A percentile compares a stretch with the other conserved stretches of the same genome.
These are phyloP conservation scores for Porogramme epimiltina DNA, from an alignment of 1,284 basidiomycete species.

Conservation along the genomic window DNA sequence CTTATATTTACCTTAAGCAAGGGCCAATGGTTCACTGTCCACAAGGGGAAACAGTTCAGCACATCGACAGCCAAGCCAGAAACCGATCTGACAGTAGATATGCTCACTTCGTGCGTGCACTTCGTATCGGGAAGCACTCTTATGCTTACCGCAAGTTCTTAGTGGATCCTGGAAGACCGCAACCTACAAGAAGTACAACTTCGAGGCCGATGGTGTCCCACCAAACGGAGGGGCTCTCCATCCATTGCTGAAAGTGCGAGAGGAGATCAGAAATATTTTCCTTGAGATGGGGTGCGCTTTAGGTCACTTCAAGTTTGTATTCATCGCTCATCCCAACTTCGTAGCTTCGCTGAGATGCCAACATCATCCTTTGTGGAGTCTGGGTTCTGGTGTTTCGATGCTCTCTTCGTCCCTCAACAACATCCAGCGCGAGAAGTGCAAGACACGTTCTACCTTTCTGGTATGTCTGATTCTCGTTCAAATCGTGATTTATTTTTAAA, in stretches of 20 bases:
- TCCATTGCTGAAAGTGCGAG: constrained; percentile 95
- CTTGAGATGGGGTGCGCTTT: constrained; percentile 93
- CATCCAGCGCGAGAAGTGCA: constrained; percentile 98
- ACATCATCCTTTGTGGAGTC: constrained; percentile 98
- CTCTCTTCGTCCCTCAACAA: constrained; percentile 98
- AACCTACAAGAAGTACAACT: constrained; percentile 98
- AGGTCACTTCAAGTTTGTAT: neutral
- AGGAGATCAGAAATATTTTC: constrained; percentile 98
- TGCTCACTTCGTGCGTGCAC: constrained; percentile 78
- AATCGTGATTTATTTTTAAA: neutral
- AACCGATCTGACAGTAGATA: constrained; percentile 95
- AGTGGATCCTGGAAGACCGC: constrained; percentile 93
- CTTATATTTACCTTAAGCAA: constrained; percentile 57
- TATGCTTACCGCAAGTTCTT: constrained; percentile 2
- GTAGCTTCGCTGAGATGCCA: constrained; percentile 98
- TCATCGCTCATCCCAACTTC: neutral
- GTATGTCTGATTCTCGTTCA: constrained; percentile 38
- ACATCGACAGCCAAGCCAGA: constrained; percentile 96
- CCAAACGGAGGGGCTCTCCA: constrained; percentile 92
- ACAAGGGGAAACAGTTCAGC: constrained; percentile 88
- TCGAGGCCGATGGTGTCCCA: constrained; percentile 92
- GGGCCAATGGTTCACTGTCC: constrained; percentile 91
- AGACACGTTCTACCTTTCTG: constrained; percentile 98
- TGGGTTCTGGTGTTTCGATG: constrained; percentile 99
- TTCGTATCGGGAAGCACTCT: no score